Base-by-base conservation (phyloP, 305 asterid genomes). In the Plantago coronopus region DNA sequence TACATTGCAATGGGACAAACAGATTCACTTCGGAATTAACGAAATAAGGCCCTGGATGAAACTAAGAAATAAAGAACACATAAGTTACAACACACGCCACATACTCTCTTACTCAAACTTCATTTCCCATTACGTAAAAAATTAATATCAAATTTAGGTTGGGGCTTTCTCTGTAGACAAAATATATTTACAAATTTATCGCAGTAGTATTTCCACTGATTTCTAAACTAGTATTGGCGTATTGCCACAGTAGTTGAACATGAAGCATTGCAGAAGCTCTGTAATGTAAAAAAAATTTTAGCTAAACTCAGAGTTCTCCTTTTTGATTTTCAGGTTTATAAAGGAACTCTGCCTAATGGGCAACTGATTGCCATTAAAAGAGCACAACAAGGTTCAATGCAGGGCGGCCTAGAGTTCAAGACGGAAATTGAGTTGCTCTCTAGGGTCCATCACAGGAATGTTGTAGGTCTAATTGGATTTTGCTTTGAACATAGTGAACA, bases 371-470 rank as follows among this genome's bases (percentile, higher is more conserved):
- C 95, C 10, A 70, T 83, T 7, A 86, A 85, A 77, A 74, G 88
- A 77, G 82, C 95, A 23, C 79, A 76, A 55, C 77, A 79, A 38
- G 82, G 86, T 38, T 79, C 95, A 0, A 70, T 62, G 49, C 91
- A 85, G 60, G 95, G 95, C 22, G 75, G 71, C 38, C 43, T 54
- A 13, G 90, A 80, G 79, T 85, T 82, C 79, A 85, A 85, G 75
- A 82, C 81, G 7, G 89, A 82, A 82, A 85, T 85, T 48, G 94
- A 85, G 76, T 79, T 85, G 65, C 89, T 85, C 63, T 85, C 94
- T 0, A 74, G 94, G 65, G 88, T 82, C 67, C 94, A 85, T 78
- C 94, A 85, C 81, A 85, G 68, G 62, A 85, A 85, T 50, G 72
- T 85, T 0, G 89, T 85, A 38, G 42, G 76, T 54, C 78, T 85